Base-by-base conservation (phyloP, 495 filamentous ascomycete species). In the Talaromyces adpressus region DNA sequence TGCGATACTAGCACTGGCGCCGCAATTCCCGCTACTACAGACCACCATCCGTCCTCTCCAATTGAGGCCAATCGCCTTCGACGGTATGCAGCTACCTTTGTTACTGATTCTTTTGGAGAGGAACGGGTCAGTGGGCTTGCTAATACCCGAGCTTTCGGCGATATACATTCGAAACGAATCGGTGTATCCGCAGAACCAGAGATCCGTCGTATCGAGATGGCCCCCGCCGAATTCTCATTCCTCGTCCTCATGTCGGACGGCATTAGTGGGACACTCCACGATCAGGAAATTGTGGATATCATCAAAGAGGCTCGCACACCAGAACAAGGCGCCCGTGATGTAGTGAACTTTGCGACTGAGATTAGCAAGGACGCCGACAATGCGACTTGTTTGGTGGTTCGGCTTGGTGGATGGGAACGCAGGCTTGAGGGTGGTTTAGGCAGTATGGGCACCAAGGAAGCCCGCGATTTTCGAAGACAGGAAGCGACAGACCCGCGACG, bases 61-160 rank as follows among this genome's bases (percentile, higher is more conserved):
- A 77, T 84, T 60, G 94, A 98, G 76, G 86, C 89, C 12, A 86
- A 83, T 59, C 85, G 94, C 23, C 83, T 98, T 34, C 87, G 92
- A 5, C 89, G 93, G 59, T 97, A 90, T 69, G 91, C 91, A 12
- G 79, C 89, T 16, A 90, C 88, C 0, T 93, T 98, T 67, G 86
- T 95, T 23, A 96, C 93, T 0, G 94, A 98, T 72, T 94, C 91
- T 16, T 98, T 98, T 70, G 94, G 94, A 68, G 95, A 98, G 73
- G 95, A 98, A 72, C 91, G 94, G 64, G 92, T 98, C 77, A 86
- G 86, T 59, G 92, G 93, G 0, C 84, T 98, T 1, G 94, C 94
- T 68, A 98, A 98, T 76, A 93, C 90, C 8, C 90, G 94, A 6
- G 82, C 93, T 2, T 97, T 98, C 68, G 94, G 94, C 32, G 94